A percentile compares a stretch with the other conserved stretches of the same genome.
These are phyloP conservation scores for Marasmius sp. DNA, from an alignment of 1,284 basidiomycete species.

Conservation along the genomic window DNA sequence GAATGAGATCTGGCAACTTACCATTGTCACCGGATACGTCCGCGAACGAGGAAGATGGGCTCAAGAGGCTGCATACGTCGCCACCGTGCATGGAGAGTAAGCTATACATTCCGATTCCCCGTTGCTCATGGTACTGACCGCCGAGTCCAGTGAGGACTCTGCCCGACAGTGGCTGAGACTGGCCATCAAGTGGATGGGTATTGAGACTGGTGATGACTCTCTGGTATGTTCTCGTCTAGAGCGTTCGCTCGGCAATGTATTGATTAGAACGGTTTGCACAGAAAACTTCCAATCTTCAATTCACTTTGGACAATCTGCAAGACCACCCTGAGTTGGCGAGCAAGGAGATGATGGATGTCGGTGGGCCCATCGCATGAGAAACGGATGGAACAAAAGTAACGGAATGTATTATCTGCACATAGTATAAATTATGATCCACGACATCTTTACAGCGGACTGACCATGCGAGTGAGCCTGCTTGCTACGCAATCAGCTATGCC, in stretches of 20 bases:
- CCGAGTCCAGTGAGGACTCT: conserved; percentile 36
- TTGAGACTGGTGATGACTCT: conserved; percentile 53
- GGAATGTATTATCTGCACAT: no score
- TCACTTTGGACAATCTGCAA: conserved; percentile 30
- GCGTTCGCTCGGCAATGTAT: background rate
- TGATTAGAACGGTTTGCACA: background rate
- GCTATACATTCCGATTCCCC: conserved; percentile 19
- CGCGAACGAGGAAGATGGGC: conserved; percentile 62
- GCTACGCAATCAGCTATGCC: no score
- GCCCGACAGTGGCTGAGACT: conserved; percentile 47
- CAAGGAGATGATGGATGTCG: conserved; percentile 23
- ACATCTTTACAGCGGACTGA: no score
- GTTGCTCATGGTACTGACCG: conserved; percentile 1
- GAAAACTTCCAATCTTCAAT: background rate
- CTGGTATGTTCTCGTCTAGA: conserved; percentile 30
- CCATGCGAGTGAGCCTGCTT: no score
- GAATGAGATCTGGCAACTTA: conserved; percentile 52
- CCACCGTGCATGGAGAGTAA: conserved; percentile 61
- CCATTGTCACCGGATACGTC: conserved; percentile 59
- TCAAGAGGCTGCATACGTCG: conserved; percentile 56
- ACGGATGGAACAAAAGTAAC: background rate
- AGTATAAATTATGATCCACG: no score
- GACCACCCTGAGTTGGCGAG: conserved; percentile 47
- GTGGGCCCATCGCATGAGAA: background rate
- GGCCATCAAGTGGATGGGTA: conserved; percentile 51